Evolutionary conservation across 176 grass and related monocot genomes (phyloP), one percentile per base, ranked within the genome.

Genomic region (Aechmea fasciata): DNA sequence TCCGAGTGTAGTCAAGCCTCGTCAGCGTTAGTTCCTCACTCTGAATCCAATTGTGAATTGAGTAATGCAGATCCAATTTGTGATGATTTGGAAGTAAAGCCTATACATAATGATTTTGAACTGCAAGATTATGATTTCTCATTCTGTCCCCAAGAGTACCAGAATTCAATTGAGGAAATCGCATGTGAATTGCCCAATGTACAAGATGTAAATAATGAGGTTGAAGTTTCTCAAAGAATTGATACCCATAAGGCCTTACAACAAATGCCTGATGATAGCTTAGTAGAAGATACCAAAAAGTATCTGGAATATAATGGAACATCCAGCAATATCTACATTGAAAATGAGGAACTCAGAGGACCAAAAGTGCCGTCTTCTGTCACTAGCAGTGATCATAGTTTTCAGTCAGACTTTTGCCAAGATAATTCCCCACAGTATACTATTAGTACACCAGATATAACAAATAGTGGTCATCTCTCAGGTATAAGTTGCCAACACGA

Each of bases 1-100:
- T 84, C 75, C 64, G 82, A 80, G 49, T 71, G 82, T 69, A 82
- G 82, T 71, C 78, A 88, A 82, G 63, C 74, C 13, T 84, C 85
- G 69, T 69, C 83, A 66, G 64, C 49, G 54, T 71, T 75, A 24
- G 71, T 72, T 51, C 64, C 70, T 64, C 84, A 57, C 61, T 81
- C 82, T 53, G 78, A 88, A 66, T 69, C 53, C 29, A 78, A 82
- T 64, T 70, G 72, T 63, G 66, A 77, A 69, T 67, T 69, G 41
- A 48, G 15, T 14, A 85, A 68, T 67, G 33, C 65, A 59, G 49
- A 65, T 50, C 54, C 73, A 74, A 65, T 71, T 23, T 62, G 50
- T 66, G 76, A 69, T 50, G 66, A 77, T 73, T 74, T 82, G 47
- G 49, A 82, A 26, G 24, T 71, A 51, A 70, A 70, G 53, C 18